These are phyloP conservation scores for Beauveria sp. DNA, from an alignment of 2,329 filamentous ascomycete genomes.

Conservation along the genomic window DNA sequence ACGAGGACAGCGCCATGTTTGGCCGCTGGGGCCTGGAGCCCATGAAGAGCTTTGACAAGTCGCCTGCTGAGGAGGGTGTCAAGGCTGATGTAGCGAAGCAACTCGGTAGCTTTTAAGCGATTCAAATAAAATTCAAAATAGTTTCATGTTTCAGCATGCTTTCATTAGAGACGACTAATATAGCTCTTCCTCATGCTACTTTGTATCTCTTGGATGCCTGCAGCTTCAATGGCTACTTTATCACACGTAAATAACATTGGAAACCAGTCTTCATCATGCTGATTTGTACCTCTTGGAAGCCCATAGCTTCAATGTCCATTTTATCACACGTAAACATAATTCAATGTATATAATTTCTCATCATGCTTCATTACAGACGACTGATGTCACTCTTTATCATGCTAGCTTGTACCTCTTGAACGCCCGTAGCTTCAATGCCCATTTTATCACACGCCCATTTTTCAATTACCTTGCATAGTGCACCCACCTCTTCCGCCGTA, in stretches of 20 bases:
- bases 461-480: slow-evolving; percentile 39
- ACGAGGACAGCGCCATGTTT: slow-evolving; percentile 81
- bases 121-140: neutral
- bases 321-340: slow-evolving; percentile 31
- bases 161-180: too few species aligned
- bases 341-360: neutral
- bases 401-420: neutral
- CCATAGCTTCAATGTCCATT: neutral
- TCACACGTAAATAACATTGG: slow-evolving; percentile 31
- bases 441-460: slow-evolving; percentile 33
- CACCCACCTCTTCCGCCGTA: slow-evolving; percentile 47
- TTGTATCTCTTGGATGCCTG: neutral
- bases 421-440: neutral
- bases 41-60: slow-evolving; percentile 53
- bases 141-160: neutral
- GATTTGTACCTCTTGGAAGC: too few species aligned
- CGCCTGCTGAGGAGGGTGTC: slow-evolving; percentile 13
- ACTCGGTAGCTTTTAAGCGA: slow-evolving; percentile 1
- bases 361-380: neutral
- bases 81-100: slow-evolving; percentile 8
- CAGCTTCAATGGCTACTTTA: neutral
- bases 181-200: neutral
- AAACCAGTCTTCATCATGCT: neutral
- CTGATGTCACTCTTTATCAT: neutral
- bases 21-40: slow-evolving; percentile 72